phyloP scores from a whole-genome alignment of 2,329 filamentous ascomycete genomes.

The Dothidotthia symphoricarpi region DNA sequence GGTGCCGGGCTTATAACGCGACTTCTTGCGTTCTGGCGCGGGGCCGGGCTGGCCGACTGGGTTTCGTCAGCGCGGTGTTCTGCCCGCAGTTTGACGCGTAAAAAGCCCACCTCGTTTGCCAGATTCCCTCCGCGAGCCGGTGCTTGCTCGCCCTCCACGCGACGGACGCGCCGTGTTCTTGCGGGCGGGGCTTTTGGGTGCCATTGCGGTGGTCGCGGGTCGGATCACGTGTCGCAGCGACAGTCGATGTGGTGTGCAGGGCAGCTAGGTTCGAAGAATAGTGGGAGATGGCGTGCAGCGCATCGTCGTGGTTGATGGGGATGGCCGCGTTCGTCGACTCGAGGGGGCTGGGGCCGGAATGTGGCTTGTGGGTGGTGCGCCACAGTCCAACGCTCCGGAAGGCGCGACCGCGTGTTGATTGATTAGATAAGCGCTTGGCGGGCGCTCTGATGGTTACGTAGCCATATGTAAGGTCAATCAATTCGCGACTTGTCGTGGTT shows the following conservation, averaged over 20 bases:
- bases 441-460: slow-evolving; percentile 29
- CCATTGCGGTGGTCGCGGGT: slow-evolving; percentile 1
- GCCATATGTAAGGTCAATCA: slow-evolving; percentile 15
- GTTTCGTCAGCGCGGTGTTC: slow-evolving; percentile 5
- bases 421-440: slow-evolving; percentile 17
- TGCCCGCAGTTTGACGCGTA: slow-evolving; percentile 3
- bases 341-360: slow-evolving; percentile 20
- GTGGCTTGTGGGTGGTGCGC: slow-evolving; percentile 22
- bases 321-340: slow-evolving; percentile 8
- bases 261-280: no score
- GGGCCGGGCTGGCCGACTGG: slow-evolving; percentile 35
- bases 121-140: slow-evolving; percentile 15
- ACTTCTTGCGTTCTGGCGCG: slow-evolving; percentile 34
- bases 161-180: slow-evolving; percentile 36
- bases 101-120: slow-evolving; percentile 14
- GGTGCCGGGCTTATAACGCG: slow-evolving; percentile 61
- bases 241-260: background rate
- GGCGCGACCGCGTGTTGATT: background rate
- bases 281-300: background rate
- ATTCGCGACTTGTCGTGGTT: slow-evolving; percentile 1
- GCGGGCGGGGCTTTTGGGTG: slow-evolving; percentile 12
- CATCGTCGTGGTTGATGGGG: slow-evolving; percentile 10
- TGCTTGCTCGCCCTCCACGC: slow-evolving; percentile 20
- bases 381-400: background rate
- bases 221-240: background rate